These are phyloP conservation scores for Pterula multifida DNA, from an alignment of 1,284 basidiomycete genomes.

Conservation along the genomic window DNA sequence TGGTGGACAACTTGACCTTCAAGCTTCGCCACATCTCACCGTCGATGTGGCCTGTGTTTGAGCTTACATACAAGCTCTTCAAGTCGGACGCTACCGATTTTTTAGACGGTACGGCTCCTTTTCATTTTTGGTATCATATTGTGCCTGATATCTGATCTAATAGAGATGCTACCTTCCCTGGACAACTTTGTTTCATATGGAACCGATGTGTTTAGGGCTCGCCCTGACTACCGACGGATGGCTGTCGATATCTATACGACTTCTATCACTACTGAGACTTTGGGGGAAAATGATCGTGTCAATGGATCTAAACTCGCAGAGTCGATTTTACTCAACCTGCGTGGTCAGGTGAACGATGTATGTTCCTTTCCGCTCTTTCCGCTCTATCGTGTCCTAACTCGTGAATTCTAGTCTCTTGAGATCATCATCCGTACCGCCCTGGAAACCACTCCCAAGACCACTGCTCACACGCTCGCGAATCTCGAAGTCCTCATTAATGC, in stretches of 20 bases:
- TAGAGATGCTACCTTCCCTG: conserved; percentile 82
- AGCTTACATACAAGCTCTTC: conserved; percentile 76
- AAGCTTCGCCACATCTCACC: conserved; percentile 68
- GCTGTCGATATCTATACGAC: conserved; percentile 78
- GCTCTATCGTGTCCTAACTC: neutral
- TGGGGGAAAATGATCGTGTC: conserved; percentile 76
- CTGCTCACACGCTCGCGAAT: conserved; percentile 62
- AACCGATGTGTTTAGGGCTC: conserved; percentile 59
- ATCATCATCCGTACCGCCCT: conserved; percentile 53
- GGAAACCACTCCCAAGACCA: conserved; percentile 44
- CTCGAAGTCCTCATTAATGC: conserved; percentile 77
- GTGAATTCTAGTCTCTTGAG: conserved; percentile 12
- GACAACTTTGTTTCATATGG: conserved; percentile 90
- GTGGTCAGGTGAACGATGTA: conserved; percentile 70
- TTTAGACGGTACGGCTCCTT: conserved; percentile 48
- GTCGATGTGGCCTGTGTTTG: conserved; percentile 81
- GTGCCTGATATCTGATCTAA: conserved; percentile 1
- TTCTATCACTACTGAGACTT: conserved; percentile 56
- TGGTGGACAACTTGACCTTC: conserved; percentile 81
- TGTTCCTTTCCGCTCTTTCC: conserved; percentile 12
- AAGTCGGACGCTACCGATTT: conserved; percentile 79
- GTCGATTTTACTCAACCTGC: conserved; percentile 69
- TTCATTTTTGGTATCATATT: neutral
- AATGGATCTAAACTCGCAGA: conserved; percentile 84
- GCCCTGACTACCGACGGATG: conserved; percentile 71